Evolutionary conservation across 179 eudicot genomes (phyloP), one percentile per base, ranked within the genome.

Genomic region (Silene noctiflora): DNA sequence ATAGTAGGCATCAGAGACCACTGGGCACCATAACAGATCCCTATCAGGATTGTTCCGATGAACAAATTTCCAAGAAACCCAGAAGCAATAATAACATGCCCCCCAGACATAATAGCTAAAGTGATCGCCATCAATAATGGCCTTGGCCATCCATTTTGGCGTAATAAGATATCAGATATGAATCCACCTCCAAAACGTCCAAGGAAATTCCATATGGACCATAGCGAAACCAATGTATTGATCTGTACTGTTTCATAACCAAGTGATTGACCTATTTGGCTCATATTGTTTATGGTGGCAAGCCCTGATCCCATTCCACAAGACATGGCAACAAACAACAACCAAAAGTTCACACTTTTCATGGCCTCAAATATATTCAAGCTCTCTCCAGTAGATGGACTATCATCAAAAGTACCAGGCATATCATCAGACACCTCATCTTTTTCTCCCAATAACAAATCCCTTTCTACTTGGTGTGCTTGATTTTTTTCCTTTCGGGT

Each of bases 1-100:
- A 93, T 89, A 6, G 98, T 89, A 20, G 98, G 97, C 97, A 93
- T 91, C 78, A 93, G 70, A 6, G 93, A 85, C 98, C 98, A 93
- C 33, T 91, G 98, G 0, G 95, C 88, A 20, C 98, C 98, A 75
- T 91, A 91, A 78, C 91, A 90, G 29, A 93, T 79, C 35, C 98
- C 98, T 0, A 91, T 88, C 22, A 93, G 67, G 1, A 90, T 69
- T 3, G 93, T 90, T 46, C 97, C 98, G 0, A 90, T 51, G 71
- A 87, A 93, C 74, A 93, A 83, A 77, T 89, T 91, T 6, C 95
- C 96, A 0, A 80, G 35, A 73, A 92, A 87, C 22, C 97, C 97
- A 42, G 88, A 88, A 12, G 91, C 97, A 4, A 93, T 82, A n/a
- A 88, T 76, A 11, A 89, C 10, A 72, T 93, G 89, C 24, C 97